phyloP scores from a whole-genome alignment of 352 stramenopile genomes.

The Blastocystis sp. region DNA sequence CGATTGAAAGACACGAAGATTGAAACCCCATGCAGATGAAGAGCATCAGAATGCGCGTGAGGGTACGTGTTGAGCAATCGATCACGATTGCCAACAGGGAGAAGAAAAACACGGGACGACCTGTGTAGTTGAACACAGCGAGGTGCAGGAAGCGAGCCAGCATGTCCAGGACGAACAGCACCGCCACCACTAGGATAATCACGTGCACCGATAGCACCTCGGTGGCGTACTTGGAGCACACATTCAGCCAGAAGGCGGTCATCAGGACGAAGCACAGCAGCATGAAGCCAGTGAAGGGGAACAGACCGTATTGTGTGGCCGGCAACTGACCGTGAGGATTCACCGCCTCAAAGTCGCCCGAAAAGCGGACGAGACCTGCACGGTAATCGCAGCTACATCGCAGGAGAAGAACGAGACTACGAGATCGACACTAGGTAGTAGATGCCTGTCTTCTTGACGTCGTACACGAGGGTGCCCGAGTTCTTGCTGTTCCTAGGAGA shows the following conservation, averaged over 20 bases:
- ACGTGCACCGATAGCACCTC: constrained; percentile 31
- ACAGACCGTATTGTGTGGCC: neutral
- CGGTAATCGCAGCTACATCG: constrained; percentile 15
- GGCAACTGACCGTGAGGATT: constrained; percentile 21
- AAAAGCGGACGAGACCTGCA: neutral
- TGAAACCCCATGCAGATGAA: constrained; percentile 30
- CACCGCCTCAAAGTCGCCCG: neutral
- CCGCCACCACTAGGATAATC: neutral
- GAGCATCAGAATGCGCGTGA: constrained; percentile 5
- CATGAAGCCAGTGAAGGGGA: neutral
- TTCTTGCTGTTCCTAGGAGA: neutral
- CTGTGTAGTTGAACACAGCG: neutral
- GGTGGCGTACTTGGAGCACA: neutral
- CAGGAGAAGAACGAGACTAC: neutral
- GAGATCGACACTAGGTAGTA: neutral
- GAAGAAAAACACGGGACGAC: neutral
- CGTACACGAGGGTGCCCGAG: neutral
- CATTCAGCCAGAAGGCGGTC: neutral
- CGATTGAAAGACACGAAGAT: neutral
- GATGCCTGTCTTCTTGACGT: neutral
- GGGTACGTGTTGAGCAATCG: neutral
- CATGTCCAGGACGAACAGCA: constrained; percentile 10
- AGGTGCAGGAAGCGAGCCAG: neutral
- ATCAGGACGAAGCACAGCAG: neutral
- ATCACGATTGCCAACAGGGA: neutral